These are phyloP conservation scores for Coemansia umbellata DNA, from an alignment of 192 early-diverging fungal species.

Conservation along the genomic window DNA sequence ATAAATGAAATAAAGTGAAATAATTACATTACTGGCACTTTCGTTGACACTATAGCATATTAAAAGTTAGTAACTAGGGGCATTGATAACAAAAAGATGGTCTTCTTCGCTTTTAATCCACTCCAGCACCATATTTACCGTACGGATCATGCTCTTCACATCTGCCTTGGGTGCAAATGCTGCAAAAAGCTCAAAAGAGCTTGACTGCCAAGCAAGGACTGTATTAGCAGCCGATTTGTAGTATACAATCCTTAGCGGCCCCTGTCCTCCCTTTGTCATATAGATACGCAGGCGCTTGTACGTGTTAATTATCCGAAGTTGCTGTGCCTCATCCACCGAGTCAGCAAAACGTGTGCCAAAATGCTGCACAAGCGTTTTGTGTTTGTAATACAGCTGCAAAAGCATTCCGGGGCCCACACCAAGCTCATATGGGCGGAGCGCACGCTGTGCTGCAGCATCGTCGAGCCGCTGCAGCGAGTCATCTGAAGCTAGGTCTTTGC, in stretches of 20 bases:
- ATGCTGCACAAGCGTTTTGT: constrained; percentile 42
- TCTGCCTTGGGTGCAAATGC: constrained; percentile 59
- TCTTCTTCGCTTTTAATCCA: constrained; percentile 79
- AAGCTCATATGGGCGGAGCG: constrained; percentile 43
- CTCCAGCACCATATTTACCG: constrained; percentile 64
- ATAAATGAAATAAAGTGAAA: neutral
- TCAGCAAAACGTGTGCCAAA: constrained; percentile 39
- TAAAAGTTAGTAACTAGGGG: constrained; percentile 61
- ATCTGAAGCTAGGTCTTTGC: constrained; percentile 35
- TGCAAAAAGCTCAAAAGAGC: constrained; percentile 73
- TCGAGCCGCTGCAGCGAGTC: constrained; percentile 43
- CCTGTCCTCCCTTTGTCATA: constrained; percentile 22
- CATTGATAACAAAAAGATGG: constrained; percentile 67
- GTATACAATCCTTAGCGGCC: constrained; percentile 39
- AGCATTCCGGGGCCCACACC: constrained; percentile 8
- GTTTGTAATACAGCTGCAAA: constrained; percentile 42
- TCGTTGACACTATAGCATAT: neutral
- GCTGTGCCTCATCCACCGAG: constrained; percentile 15
- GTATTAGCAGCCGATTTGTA: constrained; percentile 13
- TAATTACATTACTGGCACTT: neutral
- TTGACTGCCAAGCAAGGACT: constrained; percentile 49
- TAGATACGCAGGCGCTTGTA: constrained; percentile 56
- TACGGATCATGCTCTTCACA: constrained; percentile 59
- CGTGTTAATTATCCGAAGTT: constrained; percentile 52
- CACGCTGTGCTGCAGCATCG: constrained; percentile 52